A percentile compares a stretch with the other conserved stretches of the same genome.
These are phyloP conservation scores for Globisporangium yorkense DNA, from an alignment of 352 stramenopile species.

Conservation along the genomic window DNA sequence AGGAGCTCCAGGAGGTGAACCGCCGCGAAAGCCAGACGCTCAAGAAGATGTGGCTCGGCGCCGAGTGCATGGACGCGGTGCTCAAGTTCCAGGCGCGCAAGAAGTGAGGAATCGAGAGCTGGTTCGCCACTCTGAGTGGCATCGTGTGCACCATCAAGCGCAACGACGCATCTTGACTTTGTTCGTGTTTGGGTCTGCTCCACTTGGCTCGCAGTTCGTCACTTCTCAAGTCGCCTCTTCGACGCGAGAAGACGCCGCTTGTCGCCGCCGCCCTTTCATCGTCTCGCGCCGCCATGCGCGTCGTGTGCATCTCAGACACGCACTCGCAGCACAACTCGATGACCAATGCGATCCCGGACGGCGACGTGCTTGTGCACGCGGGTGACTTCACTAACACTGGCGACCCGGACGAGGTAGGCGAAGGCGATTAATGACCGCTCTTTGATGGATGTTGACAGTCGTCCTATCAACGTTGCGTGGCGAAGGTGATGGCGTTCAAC, in stretches of 20 bases:
- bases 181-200: too few relatives aligned
- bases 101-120: slow-evolving; percentile 11
- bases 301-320: slow-evolving; percentile 76
- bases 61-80: slow-evolving; percentile 75
- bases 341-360: slow-evolving; percentile 39
- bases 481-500: too few relatives aligned
- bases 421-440: too few relatives aligned
- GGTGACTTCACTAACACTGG: slow-evolving; percentile 87
- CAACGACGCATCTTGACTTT: too few relatives aligned
- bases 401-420: slow-evolving; percentile 36
- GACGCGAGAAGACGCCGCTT: too few relatives aligned
- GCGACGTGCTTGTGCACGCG: slow-evolving; percentile 87
- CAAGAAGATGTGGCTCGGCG: slow-evolving; percentile 64
- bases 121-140: too few relatives aligned
- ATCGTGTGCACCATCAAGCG: too few relatives aligned
- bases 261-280: too few relatives aligned
- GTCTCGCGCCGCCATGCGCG: slow-evolving; percentile 25
- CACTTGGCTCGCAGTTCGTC: too few relatives aligned
- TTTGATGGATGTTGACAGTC: too few relatives aligned
- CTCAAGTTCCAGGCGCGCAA: slow-evolving; percentile 73
- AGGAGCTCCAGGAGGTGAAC: slow-evolving; percentile 54
- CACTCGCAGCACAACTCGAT: slow-evolving; percentile 67
- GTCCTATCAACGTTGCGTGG: too few relatives aligned
- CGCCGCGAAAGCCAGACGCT: slow-evolving; percentile 53
- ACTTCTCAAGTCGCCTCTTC: too few relatives aligned